phyloP scores from a whole-genome alignment of 169 alveolate genomes.

The Cryptosporidium tyzzeri region DNA sequence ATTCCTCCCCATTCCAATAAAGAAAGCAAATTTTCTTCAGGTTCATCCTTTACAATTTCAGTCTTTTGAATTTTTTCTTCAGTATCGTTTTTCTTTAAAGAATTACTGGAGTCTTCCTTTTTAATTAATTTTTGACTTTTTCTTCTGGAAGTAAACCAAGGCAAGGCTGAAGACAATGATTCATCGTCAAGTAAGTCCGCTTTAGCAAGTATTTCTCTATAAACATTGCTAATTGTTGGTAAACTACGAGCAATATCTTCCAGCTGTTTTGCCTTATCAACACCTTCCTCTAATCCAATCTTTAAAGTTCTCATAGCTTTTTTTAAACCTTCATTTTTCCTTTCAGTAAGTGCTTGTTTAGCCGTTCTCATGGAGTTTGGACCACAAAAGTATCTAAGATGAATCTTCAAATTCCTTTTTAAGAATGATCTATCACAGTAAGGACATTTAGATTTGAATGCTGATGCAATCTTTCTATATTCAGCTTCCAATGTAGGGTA shows the following conservation, averaged over 20 bases:
- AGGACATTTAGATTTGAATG: conserved; percentile 81
- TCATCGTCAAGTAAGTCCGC: conserved; percentile 71
- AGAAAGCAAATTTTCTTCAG: background rate
- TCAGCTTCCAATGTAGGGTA: conserved; percentile 84
- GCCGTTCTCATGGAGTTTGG: conserved; percentile 90
- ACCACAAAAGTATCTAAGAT: conserved; percentile 90
- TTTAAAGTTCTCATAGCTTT: conserved; percentile 84
- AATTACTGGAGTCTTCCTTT: background rate
- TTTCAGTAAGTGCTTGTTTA: conserved; percentile 86
- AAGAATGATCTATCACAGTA: conserved; percentile 89
- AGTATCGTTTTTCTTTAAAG: background rate
- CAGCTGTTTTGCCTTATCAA: conserved; percentile 52
- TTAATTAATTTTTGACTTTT: background rate
- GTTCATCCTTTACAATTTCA: background rate
- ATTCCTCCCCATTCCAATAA: conserved; percentile 64
- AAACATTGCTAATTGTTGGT: conserved; percentile 58
- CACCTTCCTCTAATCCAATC: conserved; percentile 76
- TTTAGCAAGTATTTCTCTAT: conserved; percentile 75
- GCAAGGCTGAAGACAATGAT: conserved; percentile 27
- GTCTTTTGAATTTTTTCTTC: background rate
- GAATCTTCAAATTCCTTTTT: conserved; percentile 84
- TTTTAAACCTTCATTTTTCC: conserved; percentile 79
- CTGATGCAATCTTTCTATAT: conserved; percentile 79
- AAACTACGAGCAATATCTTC: conserved; percentile 58
- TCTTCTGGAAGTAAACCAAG: conserved; percentile 58